A percentile compares a stretch with the other conserved stretches of the same genome.
These are phyloP conservation scores for Botryosphaeria agaves DNA, from an alignment of 2,329 filamentous ascomycete genomes.

Conservation along the genomic window DNA sequence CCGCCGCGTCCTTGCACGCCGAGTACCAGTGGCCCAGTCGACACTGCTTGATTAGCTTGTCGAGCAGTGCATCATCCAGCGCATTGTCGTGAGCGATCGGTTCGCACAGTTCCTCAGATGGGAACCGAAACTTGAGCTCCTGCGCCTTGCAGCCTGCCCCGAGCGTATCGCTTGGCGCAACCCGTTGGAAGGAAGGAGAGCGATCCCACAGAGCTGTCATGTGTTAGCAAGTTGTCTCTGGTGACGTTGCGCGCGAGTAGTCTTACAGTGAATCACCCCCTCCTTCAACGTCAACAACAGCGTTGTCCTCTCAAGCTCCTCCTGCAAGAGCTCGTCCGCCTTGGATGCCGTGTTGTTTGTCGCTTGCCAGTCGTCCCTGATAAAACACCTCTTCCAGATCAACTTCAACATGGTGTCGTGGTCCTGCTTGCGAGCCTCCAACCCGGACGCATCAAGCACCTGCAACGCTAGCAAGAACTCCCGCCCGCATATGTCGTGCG, in stretches of 20 bases:
- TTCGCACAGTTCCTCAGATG: slow-evolving; percentile 39
- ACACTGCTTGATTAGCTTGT: slow-evolving; percentile 46
- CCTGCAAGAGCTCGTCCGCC: slow-evolving; percentile 43
- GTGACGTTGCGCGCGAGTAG: slow-evolving; percentile 5
- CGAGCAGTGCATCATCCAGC: slow-evolving; percentile 51
- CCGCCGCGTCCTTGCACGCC: slow-evolving; percentile 20
- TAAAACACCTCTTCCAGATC: slow-evolving; percentile 81
- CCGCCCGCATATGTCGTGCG: slow-evolving; percentile 33
- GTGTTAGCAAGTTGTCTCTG: slow-evolving; percentile 2
- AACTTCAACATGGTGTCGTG: slow-evolving; percentile 34
- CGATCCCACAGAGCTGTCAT: slow-evolving; percentile 5
- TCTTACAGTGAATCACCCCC: slow-evolving; percentile 47
- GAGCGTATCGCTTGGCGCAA: slow-evolving; percentile 23
- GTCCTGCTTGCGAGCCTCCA: slow-evolving; percentile 30
- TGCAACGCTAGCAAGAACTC: slow-evolving; percentile 64
- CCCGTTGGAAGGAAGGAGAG: slow-evolving; percentile 11
- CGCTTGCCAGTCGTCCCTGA: slow-evolving; percentile 68
- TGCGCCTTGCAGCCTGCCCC: slow-evolving; percentile 41
- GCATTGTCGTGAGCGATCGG: slow-evolving; percentile 56
- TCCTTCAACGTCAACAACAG: slow-evolving; percentile 50
- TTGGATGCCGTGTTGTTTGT: slow-evolving; percentile 65
- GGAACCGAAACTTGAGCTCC: slow-evolving; percentile 36
- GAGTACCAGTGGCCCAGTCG: slow-evolving; percentile 53
- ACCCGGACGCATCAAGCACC: slow-evolving; percentile 33
- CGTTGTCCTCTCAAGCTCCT: slow-evolving; percentile 30